These are phyloP conservation scores for Fusarium marasasianum DNA, from an alignment of 2,329 filamentous ascomycete genomes.

Conservation along the genomic window DNA sequence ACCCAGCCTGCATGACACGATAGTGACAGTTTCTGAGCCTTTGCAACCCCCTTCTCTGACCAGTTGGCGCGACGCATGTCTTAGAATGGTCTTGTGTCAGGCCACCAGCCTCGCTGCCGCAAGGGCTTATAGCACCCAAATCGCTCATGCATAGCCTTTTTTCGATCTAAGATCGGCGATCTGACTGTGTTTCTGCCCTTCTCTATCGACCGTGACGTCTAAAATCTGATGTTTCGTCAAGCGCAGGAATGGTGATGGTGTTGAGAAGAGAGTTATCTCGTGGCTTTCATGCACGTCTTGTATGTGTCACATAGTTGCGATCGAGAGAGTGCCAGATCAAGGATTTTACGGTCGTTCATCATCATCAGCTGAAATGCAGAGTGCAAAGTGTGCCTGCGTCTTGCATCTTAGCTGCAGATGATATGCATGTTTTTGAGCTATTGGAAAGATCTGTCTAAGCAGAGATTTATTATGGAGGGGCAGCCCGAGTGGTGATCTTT, in stretches of 20 bases:
- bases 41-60: slow-evolving; percentile 16
- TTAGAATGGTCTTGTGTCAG: slow-evolving; percentile 16
- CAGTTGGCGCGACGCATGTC: slow-evolving; percentile 21
- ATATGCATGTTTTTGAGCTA: slow-evolving; percentile 2
- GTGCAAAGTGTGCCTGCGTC: slow-evolving; percentile 3
- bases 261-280: not conserved
- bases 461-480: not conserved
- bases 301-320: slow-evolving; percentile 12
- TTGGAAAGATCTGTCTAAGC: not conserved
- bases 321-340: not conserved
- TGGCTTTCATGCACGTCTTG: slow-evolving; percentile 1
- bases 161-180: slow-evolving; percentile 17
- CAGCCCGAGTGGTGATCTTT: not conserved
- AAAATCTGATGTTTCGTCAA: not conserved
- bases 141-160: slow-evolving; percentile 9
- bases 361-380: slow-evolving; percentile 1
- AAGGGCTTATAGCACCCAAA: slow-evolving; percentile 9
- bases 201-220: slow-evolving; percentile 17
- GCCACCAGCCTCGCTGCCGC: slow-evolving; percentile 1
- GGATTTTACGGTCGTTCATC: not conserved
- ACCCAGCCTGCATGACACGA: not conserved
- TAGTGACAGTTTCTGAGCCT: slow-evolving; percentile 1
- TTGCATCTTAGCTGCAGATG: slow-evolving; percentile 13
- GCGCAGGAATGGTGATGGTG: slow-evolving; percentile 26
- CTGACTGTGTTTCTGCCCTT: not conserved